Conservation (phyloP, 768 basidiomycete species). For the Mycena rosella region DNA sequence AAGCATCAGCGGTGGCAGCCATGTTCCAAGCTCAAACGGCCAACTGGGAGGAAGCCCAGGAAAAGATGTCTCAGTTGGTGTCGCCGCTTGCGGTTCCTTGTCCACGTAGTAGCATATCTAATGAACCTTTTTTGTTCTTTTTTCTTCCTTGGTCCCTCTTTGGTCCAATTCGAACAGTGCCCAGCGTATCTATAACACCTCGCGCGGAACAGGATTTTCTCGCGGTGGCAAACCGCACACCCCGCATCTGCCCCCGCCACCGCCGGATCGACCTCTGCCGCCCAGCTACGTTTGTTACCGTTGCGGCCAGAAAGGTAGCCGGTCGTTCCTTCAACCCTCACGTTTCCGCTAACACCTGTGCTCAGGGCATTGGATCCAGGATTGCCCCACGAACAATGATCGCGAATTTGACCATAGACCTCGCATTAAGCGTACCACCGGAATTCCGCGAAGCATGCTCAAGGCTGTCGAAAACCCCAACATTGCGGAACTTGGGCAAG, state of each 20-base stretch:
- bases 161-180: constrained; percentile 63
- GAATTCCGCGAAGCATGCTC: constrained; percentile 97
- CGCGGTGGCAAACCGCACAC: constrained; percentile 72
- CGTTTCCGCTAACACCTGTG: constrained; percentile 29
- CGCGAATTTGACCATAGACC: constrained; percentile 95
- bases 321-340: constrained; percentile 1
- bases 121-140: constrained; percentile 70
- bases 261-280: constrained; percentile 85
- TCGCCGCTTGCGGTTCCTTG: constrained; percentile 68
- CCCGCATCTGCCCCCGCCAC: constrained; percentile 58
- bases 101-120: constrained; percentile 82
- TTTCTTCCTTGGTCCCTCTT: constrained; percentile 41
- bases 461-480: constrained; percentile 94
- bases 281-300: constrained; percentile 98
- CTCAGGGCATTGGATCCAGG: constrained; percentile 98
- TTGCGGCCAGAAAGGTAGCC: constrained; percentile 95
- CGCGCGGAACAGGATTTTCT: constrained; percentile 73
- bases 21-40: constrained; percentile 96
- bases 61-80: constrained; percentile 99
- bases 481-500: constrained; percentile 76
- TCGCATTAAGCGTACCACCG: constrained; percentile 97
- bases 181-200: constrained; percentile 73
- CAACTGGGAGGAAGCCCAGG: constrained; percentile 99
- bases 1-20: constrained; percentile 96
- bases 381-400: constrained; percentile 97